Evolutionary conservation across 2,329 filamentous ascomycete species (phyloP).

Genomic region (Colletotrichum sp.): DNA sequence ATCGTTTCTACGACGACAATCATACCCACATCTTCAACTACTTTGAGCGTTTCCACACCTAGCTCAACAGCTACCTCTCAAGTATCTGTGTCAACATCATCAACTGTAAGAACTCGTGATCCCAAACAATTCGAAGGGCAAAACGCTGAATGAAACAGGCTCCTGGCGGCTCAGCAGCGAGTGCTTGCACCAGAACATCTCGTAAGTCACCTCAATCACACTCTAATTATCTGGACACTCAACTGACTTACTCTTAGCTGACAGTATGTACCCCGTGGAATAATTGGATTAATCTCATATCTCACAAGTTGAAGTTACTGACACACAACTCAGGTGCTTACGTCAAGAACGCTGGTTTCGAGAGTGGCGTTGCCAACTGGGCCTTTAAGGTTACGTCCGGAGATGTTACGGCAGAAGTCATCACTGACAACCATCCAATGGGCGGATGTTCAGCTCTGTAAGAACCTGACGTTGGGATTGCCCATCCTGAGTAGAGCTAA

Average conservation of each 20-base stretch:
- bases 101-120: neutral
- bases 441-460: neutral
- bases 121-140: neutral
- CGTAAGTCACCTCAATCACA: neutral
- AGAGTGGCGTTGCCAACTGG: neutral
- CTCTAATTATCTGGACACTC: neutral
- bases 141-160: neutral
- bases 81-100: neutral
- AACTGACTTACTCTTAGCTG: neutral
- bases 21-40: neutral
- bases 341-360: neutral
- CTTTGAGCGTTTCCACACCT: neutral
- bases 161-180: neutral
- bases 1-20: neutral
- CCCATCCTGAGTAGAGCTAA: neutral
- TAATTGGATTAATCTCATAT: fast-evolving
- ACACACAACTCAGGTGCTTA: neutral
- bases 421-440: neutral
- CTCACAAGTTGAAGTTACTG: neutral
- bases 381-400: neutral
- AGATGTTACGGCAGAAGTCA: neutral
- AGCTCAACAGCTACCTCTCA: neutral
- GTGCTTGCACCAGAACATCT: neutral
- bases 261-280: neutral
- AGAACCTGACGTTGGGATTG: neutral